Conservation (phyloP, 192 early-diverging fungal genomes). For the Fimicolochytrium jonesii region DNA sequence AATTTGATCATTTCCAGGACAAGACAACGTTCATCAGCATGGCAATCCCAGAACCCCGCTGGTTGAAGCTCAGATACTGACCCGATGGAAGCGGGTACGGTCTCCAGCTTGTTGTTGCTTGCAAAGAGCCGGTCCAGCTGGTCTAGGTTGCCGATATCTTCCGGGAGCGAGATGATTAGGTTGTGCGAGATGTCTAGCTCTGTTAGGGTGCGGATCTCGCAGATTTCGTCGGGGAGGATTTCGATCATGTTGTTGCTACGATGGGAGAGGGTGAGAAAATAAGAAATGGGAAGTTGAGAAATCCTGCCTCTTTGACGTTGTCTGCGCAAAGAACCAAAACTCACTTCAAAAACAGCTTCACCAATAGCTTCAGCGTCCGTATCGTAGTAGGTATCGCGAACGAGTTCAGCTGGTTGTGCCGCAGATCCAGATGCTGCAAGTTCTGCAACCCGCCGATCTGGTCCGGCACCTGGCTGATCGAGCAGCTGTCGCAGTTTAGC, state of each 20-base stretch:
- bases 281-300: conserved; percentile 7
- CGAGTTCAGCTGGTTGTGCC: conserved; percentile 41
- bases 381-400: conserved; percentile 38
- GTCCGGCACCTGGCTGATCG: conserved; percentile 34
- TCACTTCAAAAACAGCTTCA: conserved; percentile 35
- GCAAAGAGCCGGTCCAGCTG: conserved; percentile 35
- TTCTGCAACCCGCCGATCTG: conserved; percentile 32
- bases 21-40: background rate
- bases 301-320: too few species aligned
- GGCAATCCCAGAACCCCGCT: background rate
- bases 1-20: background rate
- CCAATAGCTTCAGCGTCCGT: conserved; percentile 19
- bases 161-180: conserved; percentile 34
- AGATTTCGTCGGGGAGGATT: conserved; percentile 45
- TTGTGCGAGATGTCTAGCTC: conserved; percentile 45
- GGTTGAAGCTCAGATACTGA: conserved; percentile 14
- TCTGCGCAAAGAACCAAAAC: too few species aligned
- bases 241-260: conserved; percentile 43
- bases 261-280: too few species aligned
- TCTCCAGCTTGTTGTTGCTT: conserved; percentile 45
- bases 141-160: conserved; percentile 36
- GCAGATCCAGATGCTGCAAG: conserved; percentile 34
- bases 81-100: conserved; percentile 37
- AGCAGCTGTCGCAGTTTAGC: conserved; percentile 38
- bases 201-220: conserved; percentile 27